phyloP scores from a whole-genome alignment of 208 protist species.

The Crithidia acanthocephali region DNA sequence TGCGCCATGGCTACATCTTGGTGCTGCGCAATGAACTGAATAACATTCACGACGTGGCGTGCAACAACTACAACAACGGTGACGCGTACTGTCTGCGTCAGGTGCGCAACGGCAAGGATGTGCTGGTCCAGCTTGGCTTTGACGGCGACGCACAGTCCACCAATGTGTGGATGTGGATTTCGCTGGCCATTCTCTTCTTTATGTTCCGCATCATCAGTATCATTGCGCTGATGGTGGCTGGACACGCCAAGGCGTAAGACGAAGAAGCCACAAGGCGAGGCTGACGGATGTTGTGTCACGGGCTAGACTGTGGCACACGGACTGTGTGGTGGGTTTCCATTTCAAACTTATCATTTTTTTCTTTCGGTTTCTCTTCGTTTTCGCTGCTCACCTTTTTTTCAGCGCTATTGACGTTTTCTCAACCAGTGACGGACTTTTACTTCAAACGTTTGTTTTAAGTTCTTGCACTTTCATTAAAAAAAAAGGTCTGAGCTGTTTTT shows the following conservation, averaged over 20 bases:
- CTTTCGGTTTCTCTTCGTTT: no score
- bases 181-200: constrained; percentile 53
- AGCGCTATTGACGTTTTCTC: no score
- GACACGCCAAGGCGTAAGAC: background rate
- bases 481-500: no score
- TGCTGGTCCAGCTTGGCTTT: constrained; percentile 61
- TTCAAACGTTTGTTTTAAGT: no score
- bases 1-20: constrained; percentile 71
- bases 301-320: no score
- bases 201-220: constrained; percentile 42
- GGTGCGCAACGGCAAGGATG: constrained; percentile 50
- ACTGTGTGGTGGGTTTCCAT: no score
- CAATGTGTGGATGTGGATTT: constrained; percentile 70
- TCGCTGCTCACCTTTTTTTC: no score
- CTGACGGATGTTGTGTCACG: no score
- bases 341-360: no score
- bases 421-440: no score
- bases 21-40: constrained; percentile 72
- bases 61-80: constrained; percentile 47
- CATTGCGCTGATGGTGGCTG: constrained; percentile 40
- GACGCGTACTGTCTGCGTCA: constrained; percentile 55
- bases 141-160: constrained; percentile 49
- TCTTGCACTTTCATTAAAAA: no score
- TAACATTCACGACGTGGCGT: constrained; percentile 9
- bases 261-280: background rate